Evolutionary conservation across 345 rosid species (phyloP), one percentile per base, ranked within the genome.

Genomic region (Aegle marmelos): DNA sequence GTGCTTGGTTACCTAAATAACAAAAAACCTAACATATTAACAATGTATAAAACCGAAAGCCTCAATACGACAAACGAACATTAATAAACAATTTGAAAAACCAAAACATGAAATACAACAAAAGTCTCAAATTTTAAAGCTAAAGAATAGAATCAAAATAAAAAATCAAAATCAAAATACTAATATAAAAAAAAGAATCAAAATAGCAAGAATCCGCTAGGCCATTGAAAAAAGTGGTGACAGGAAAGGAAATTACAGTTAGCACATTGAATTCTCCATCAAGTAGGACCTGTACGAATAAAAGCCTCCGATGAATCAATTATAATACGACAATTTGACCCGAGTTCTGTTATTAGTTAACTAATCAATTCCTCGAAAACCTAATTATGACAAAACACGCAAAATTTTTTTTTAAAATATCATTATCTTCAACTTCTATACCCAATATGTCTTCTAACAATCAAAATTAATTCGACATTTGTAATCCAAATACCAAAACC

Each of bases 401-500:
- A 31, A 50, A 9, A 13, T 0, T 9, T 24, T 36, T 53, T 24
- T 39, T 56, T 0, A 56, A 33, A 36, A 11, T 8, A 37, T 22
- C 21, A 33, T 37, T 5, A 58, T 25, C 54, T 39, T 41, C 77
- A 0, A 39, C 17, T 37, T 7, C 31, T 37, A 31, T 8, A 1
- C 36, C 28, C 30, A 69, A 8, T 37, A 58, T 16, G 16, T 22
- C 16, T 28, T 70, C 24, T 0, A 36, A 6, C 2, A 36, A 57
- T n/a, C 25, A 37, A 73, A 73, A 14, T 24, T 72, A 72, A 69
- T 69, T 69, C 58, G 28, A 31, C 31, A 54, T 48, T 72, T n/a
- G 19, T 13, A 57, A 64, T 72, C 30, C 58, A 22, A 30, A n/a
- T 53, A 73, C 22, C 25, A 72, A 81, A 73, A 56, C 56, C 70